These are phyloP conservation scores for Lanmaoa rubissima DNA, from an alignment of 768 basidiomycete species.

Conservation along the genomic window DNA sequence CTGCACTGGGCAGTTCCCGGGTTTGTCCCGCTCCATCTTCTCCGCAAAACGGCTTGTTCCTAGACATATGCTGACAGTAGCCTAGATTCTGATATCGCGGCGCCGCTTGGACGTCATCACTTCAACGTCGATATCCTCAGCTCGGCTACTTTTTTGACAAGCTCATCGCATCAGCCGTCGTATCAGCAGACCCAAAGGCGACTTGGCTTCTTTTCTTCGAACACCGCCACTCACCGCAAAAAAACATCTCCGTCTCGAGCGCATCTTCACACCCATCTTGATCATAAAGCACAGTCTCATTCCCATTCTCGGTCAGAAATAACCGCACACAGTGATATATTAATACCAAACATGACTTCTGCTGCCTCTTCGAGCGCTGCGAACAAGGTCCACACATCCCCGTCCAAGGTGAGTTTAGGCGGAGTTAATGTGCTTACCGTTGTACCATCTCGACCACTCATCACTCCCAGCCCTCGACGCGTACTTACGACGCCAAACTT, in stretches of 20 bases:
- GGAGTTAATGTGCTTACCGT: conserved; percentile 15
- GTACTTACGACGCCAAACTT: conserved; percentile 77
- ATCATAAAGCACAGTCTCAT: conserved; percentile 37
- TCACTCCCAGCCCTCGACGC: conserved; percentile 50
- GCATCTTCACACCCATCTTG: conserved; percentile 27
- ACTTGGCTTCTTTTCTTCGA: conserved; percentile 33
- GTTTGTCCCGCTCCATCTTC: conserved; percentile 17
- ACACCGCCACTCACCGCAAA: conserved; percentile 38
- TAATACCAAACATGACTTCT: conserved; percentile 26
- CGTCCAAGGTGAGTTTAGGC: conserved; percentile 33
- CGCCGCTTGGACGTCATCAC: conserved; percentile 10
- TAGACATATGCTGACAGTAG: conserved; percentile 10
- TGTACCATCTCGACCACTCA: conserved; percentile 8
- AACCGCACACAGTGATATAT: conserved; percentile 19
- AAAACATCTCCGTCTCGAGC: conserved; percentile 29
- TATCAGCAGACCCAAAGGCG: conserved; percentile 36
- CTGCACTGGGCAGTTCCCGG: conserved; percentile 16
- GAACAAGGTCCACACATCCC: conserved; percentile 34
- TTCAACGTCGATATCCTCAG: conserved; percentile 6
- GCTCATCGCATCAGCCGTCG: conserved; percentile 20
- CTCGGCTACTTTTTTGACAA: conserved; percentile 14
- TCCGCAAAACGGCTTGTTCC: conserved; percentile 1
- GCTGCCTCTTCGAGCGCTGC: conserved; percentile 23
- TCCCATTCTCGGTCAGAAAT: conserved; percentile 39
- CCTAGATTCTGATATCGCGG: conserved; percentile 13